Evolutionary conservation across 768 basidiomycete genomes (phyloP).

Genomic region (Mrakia gelida): DNA sequence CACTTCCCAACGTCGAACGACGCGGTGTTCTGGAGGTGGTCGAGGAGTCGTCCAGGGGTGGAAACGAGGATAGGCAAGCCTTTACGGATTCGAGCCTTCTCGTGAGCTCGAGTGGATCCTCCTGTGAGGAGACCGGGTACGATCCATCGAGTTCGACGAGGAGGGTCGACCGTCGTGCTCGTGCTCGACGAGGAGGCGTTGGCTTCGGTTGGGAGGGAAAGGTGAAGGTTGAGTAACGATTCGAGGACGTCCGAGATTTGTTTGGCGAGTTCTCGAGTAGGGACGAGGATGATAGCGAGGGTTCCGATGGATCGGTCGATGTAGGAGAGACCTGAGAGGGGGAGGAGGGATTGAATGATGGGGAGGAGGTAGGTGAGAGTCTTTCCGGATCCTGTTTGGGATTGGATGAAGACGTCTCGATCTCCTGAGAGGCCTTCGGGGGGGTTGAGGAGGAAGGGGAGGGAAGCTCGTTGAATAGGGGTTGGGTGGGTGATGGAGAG

Average conservation of each 20-base stretch:
- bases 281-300: conserved; percentile 86
- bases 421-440: conserved; percentile 35
- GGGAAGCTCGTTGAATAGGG: conserved; percentile 72
- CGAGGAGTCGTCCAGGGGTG: conserved; percentile 89
- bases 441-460: conserved; percentile 58
- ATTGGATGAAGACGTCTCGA: conserved; percentile 86
- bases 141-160: conserved; percentile 66
- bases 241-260: conserved; percentile 97
- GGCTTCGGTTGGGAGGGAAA: conserved; percentile 49
- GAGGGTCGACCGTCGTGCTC: conserved; percentile 44
- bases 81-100: conserved; percentile 91
- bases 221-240: conserved; percentile 67
- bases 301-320: conserved; percentile 95
- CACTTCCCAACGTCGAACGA: conserved; percentile 90
- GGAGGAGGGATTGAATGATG: conserved; percentile 89
- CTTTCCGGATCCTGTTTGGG: conserved; percentile 87
- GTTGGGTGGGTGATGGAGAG: conserved; percentile 82
- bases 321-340: conserved; percentile 80
- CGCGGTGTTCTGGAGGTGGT: conserved; percentile 92
- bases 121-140: conserved; percentile 90
- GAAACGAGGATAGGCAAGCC: conserved; percentile 92
- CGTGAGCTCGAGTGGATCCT: conserved; percentile 88
- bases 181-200: conserved; percentile 34
- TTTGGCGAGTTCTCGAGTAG: conserved; percentile 91
- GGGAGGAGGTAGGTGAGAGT: conserved; percentile 80